Evolutionary conservation across 1,139 yeast species (phyloP).

Genomic region (Candida dubliniensis): DNA sequence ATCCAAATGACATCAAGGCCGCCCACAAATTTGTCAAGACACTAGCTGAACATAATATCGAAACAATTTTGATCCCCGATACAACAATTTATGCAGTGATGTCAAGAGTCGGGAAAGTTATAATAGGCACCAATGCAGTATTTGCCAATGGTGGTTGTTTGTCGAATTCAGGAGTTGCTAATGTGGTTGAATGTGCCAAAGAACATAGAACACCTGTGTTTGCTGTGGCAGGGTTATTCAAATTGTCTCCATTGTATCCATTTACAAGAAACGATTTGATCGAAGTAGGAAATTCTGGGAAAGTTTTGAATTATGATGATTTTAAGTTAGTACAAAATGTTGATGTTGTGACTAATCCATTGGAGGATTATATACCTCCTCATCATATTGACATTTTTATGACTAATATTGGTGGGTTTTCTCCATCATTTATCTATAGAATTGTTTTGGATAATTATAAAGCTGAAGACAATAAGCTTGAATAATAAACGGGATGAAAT

Average conservation of each 20-base stretch:
- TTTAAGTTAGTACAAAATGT: constrained; percentile 65
- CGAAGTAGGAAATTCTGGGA: constrained; percentile 92
- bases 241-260: constrained; percentile 91
- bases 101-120: constrained; percentile 96
- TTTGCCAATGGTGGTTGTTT: constrained; percentile 96
- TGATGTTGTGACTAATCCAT: constrained; percentile 83
- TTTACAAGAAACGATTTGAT: constrained; percentile 84
- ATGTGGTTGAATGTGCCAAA: constrained; percentile 94
- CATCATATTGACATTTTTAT: constrained; percentile 92
- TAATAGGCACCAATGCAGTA: constrained; percentile 88
- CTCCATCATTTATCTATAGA: constrained; percentile 94
- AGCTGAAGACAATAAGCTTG: constrained; percentile 72
- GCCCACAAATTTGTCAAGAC: constrained; percentile 81
- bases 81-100: constrained; percentile 90
- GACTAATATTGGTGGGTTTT: constrained; percentile 93
- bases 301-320: constrained; percentile 72
- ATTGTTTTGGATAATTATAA: constrained; percentile 93
- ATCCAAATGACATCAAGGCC: constrained; percentile 76
- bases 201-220: constrained; percentile 94
- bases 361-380: constrained; percentile 89
- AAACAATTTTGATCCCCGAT: constrained; percentile 90
- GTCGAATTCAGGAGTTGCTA: constrained; percentile 85
- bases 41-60: constrained; percentile 83
- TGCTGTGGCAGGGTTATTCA: constrained; percentile 91
- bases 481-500: constrained; percentile 24